Percentiles rank a stretch among this genome's conserved stretches.
phyloP scores from a whole-genome alignment of 108 stramenopile genomes.

The Bacterosira constricta region DNA sequence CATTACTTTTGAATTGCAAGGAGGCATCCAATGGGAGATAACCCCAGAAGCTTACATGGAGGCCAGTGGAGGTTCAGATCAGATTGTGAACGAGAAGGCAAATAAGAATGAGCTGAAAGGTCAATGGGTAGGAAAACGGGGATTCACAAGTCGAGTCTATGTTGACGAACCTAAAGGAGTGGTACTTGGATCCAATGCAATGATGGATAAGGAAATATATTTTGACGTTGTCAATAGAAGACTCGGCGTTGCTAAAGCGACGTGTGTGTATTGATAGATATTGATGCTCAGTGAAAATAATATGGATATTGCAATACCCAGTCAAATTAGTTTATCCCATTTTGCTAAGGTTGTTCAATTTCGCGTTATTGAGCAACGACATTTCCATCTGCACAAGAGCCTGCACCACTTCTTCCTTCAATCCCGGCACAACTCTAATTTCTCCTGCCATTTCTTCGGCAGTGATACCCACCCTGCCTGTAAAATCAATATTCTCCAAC shows the following conservation, averaged over 20 bases:
- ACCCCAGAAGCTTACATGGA: slow-evolving; percentile 77
- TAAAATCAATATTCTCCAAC: slow-evolving; percentile 51
- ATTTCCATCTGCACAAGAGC: slow-evolving; percentile 62
- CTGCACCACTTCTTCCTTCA: slow-evolving; percentile 58
- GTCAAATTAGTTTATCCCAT: slow-evolving; percentile 21
- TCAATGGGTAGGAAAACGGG: slow-evolving; percentile 50
- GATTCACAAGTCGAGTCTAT: slow-evolving; percentile 81
- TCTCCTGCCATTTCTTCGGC: slow-evolving; percentile 38
- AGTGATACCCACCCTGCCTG: slow-evolving; percentile 41
- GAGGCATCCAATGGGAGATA: slow-evolving; percentile 46
- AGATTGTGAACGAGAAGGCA: not conserved
- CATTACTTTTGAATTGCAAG: slow-evolving; percentile 56
- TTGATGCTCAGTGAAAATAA: not conserved
- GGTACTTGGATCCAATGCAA: slow-evolving; percentile 94
- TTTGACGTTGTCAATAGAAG: slow-evolving; percentile 78
- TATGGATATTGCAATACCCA: too few species aligned
- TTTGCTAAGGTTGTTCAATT: slow-evolving; percentile 39
- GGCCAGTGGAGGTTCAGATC: slow-evolving; percentile 28
- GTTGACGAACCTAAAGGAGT: slow-evolving; percentile 86
- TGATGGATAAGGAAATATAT: slow-evolving; percentile 90
- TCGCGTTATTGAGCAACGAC: slow-evolving; percentile 42
- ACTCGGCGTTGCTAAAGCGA: slow-evolving; percentile 80
- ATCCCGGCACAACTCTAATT: slow-evolving; percentile 52
- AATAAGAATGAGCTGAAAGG: not conserved
- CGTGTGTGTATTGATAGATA: slow-evolving; percentile 10